Evolutionary conservation across 768 basidiomycete species (phyloP), one percentile per base, ranked within the genome.

Genomic region (Termitomyces sp.): DNA sequence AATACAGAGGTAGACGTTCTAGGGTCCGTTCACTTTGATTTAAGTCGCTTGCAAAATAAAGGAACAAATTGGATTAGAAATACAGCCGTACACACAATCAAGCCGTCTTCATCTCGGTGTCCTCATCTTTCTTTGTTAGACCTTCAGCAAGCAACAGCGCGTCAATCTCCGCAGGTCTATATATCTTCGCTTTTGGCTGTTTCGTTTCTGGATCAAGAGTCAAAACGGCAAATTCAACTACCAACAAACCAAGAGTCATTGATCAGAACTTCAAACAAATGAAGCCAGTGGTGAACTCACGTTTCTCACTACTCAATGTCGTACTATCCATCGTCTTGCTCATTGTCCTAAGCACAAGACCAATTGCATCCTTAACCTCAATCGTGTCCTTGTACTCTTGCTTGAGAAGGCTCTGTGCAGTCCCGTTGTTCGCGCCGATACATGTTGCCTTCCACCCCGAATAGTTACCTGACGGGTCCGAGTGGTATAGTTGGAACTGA

Each of bases 261-360:
- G 5, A 20, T 53, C 5, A 43, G 11, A 27, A 45, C 7, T 11
- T 1, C 11, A 27, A 38, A 31, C 23, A 13, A 23, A 39, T n/a
- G 11, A 41, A 32, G 20, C 48, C 7, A 49, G 52, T 53, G 44
- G 57, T 56, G 5, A 5, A 72, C 94, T 66, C 63, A 97, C 97
- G 76, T 71, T 98, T 98, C 75, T 99, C 97, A 66, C 92, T 95
- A 31, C 92, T 90, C 58, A 99, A 70, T 42, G 93, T 98, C 29
- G 96, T 98, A 59, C 92, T 94, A 66, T 99, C 97, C 96, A 99
- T 98, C 52, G 96, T 98, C 82, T 98, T 98, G 79, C 94, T 95
- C 94, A 99, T 95, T 50, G 93, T 89, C 73, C 86, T 88, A 61
- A 98, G 78, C 42, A 90, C 93, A 20, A 99, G 78, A n/a, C 84